Percentiles rank a stretch among this genome's conserved stretches.
phyloP scores from a whole-genome alignment of 23 red algal species.

The Gracilaria caudata region DNA sequence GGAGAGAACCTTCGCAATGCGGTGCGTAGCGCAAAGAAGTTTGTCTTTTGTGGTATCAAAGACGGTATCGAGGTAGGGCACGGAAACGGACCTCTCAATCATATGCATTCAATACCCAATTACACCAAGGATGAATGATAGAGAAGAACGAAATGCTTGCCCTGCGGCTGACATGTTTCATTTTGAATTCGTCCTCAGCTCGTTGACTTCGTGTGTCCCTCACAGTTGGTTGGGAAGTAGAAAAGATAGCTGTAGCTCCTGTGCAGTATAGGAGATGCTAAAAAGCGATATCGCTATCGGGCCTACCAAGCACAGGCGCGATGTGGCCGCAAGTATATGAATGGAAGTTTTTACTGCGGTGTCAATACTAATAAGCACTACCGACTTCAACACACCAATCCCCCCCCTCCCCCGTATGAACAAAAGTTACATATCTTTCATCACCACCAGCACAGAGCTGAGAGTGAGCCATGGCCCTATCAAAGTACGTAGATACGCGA shows the following conservation, averaged over 20 bases:
- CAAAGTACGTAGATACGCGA: neutral
- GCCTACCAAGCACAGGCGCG: neutral
- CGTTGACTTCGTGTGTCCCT: neutral
- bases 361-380: conserved; percentile 13
- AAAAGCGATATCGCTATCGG: neutral
- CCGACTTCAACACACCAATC: neutral
- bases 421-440: conserved; percentile 1
- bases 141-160: neutral
- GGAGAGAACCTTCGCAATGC: conserved; percentile 66
- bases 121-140: neutral
- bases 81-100: conserved; percentile 89
- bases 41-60: conserved; percentile 81
- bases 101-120: conserved; percentile 51
- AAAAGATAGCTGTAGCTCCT: neutral
- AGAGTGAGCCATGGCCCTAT: neutral
- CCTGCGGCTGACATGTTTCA: neutral
- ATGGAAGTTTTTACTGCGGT: conserved; percentile 20
- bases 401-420: conserved; percentile 6
- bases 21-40: conserved; percentile 70
- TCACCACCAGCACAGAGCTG: neutral
- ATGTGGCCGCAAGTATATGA: neutral
- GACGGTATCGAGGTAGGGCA: conserved; percentile 56
- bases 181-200: neutral
- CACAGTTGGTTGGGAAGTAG: neutral
- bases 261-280: neutral